phyloP scores from a whole-genome alignment of 495 filamentous ascomycete species.

The Aspergillus nidulans region DNA sequence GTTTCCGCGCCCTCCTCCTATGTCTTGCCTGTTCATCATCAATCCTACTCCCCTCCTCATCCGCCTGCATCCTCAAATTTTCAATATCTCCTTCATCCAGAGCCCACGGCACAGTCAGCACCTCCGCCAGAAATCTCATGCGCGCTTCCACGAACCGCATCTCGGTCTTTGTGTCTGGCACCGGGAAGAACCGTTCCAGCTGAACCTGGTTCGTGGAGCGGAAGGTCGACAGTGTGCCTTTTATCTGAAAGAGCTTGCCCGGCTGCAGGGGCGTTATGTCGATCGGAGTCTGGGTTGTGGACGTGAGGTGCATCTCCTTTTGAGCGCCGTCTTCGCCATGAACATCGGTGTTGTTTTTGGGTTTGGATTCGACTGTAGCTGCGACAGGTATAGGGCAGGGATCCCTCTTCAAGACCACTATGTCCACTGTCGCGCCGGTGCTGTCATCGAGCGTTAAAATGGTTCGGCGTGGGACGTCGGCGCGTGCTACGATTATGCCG shows the following conservation, averaged over 20 bases:
- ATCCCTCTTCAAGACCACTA: constrained; percentile 31
- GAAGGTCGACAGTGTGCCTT: constrained; percentile 65
- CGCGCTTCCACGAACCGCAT: constrained; percentile 70
- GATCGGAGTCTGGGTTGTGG: constrained; percentile 27
- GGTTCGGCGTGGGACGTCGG: constrained; percentile 55
- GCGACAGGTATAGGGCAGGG: background rate
- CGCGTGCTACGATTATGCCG: constrained; percentile 71
- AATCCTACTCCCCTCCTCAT: constrained; percentile 36
- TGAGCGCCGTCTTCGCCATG: too few species aligned
- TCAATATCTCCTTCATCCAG: constrained; percentile 48
- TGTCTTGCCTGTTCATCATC: constrained; percentile 37
- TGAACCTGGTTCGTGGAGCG: constrained; percentile 61
- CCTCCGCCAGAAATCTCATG: constrained; percentile 54
- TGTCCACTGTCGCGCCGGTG: constrained; percentile 71
- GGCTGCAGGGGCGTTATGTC: constrained; percentile 53
- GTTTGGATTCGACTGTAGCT: background rate
- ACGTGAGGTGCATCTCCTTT: constrained; percentile 19
- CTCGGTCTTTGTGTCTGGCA: constrained; percentile 69
- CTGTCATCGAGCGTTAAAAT: constrained; percentile 80
- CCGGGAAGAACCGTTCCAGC: constrained; percentile 57
- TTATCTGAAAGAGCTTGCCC: constrained; percentile 69
- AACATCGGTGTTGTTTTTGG: background rate
- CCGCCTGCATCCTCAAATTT: constrained; percentile 47
- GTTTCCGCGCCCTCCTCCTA: constrained; percentile 32
- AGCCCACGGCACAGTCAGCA: constrained; percentile 63